Evolutionary conservation across 352 stramenopile species (phyloP).

Genomic region (Globisporangium yorkense): DNA sequence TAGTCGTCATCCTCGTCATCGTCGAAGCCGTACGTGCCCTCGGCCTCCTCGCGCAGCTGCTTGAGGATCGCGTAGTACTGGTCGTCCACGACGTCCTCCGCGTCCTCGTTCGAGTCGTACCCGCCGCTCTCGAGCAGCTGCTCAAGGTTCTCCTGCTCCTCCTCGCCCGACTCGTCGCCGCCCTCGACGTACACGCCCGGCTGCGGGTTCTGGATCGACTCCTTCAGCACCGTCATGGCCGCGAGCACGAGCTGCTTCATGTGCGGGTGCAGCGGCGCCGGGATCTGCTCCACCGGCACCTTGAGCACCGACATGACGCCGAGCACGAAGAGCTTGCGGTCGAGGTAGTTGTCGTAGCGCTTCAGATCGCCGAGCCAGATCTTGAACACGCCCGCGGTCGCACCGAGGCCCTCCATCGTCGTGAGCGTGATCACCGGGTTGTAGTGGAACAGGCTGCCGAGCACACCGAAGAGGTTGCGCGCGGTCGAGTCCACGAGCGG

Average conservation of each 20-base stretch:
- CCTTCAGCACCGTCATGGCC: constrained; percentile 80
- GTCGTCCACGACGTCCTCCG: constrained; percentile 92
- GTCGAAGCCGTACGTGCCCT: constrained; percentile 57
- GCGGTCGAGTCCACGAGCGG: constrained; percentile 65
- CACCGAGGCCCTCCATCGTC: constrained; percentile 84
- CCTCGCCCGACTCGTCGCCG: constrained; percentile 48
- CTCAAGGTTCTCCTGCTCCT: constrained; percentile 69
- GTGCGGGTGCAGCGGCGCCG: constrained; percentile 80
- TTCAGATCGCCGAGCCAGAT: constrained; percentile 89
- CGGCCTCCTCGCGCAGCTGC: constrained; percentile 87
- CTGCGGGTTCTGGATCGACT: constrained; percentile 56
- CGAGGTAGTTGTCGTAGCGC: constrained; percentile 77
- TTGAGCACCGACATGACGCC: constrained; percentile 90
- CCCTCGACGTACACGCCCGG: constrained; percentile 55
- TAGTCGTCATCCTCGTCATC: constrained; percentile 94
- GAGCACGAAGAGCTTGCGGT: constrained; percentile 92
- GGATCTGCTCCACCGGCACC: constrained; percentile 77
- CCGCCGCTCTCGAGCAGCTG: constrained; percentile 89
- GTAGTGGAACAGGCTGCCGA: constrained; percentile 92
- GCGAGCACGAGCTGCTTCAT: constrained; percentile 85
- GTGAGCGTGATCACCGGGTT: constrained; percentile 88
- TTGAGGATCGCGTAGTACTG: constrained; percentile 93
- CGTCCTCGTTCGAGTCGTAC: constrained; percentile 85
- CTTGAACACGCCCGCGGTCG: constrained; percentile 87
- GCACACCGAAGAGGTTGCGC: constrained; percentile 85